Evolutionary conservation across 2,329 filamentous ascomycete species (phyloP), one percentile per base, ranked within the genome.

Genomic region (Herpotrichia juniperi): DNA sequence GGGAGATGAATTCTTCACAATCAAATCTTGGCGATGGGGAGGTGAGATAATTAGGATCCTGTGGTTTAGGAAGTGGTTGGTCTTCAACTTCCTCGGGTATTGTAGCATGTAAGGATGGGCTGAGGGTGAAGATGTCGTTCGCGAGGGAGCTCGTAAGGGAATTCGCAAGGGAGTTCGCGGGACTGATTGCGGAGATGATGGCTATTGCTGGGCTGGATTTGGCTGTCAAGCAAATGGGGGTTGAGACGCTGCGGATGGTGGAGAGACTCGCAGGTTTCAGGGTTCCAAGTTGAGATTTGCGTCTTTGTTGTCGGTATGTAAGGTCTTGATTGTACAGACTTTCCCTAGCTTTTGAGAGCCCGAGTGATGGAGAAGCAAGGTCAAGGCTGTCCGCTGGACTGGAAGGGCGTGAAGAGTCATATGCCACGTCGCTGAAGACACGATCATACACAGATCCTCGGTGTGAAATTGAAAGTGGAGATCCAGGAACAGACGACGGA

Each of bases 391-490:
- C 87, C 10, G 70, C 69, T 0, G 94, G 93, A 31, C 93, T 97
- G 1, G 86, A 88, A 1, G 93, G 90, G 42, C 87, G 82, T 10
- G 90, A 92, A 2, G 83, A 87, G 46, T 90, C 87, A 16, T 80
- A 78, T 5, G 72, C 78, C 40, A 76, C 79, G 49, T 81, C 82
- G 57, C 80, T 82, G 59, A 88, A 84, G 10, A 83, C 76, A 26
- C 85, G 83, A 69, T 97, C 93, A 64, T 96, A 97, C 42, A 96
- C 79, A 0, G 90, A 86, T 11, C 83, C 91, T 16, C 88, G 85
- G 57, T 78, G 73, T 2, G 86, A 86, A 25, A 85, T 86, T 1
- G 91, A 94, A 39, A 82, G 83, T 0, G 94, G 93, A 3, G 93
- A 97, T 62, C 87, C 92, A 1, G 92, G 88, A 1, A 88, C 81